phyloP scores from a whole-genome alignment of 805 yeast species.

The Saturnispora gosingensis region DNA sequence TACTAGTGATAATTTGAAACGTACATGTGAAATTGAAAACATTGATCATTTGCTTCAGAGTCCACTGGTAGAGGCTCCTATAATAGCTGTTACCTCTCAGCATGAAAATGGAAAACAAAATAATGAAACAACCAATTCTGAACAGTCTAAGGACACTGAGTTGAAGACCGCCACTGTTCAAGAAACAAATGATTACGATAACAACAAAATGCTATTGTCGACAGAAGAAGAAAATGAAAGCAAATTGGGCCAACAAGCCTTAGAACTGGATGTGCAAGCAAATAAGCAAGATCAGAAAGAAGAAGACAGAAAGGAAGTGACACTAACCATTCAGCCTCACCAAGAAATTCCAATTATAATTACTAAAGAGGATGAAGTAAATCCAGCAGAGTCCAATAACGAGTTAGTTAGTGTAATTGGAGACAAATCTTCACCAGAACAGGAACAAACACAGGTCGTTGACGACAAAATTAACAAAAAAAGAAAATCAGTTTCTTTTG shows the following conservation, averaged over 20 bases:
- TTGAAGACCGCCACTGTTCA: too few relatives aligned
- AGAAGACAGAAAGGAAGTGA: not conserved
- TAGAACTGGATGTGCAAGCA: not conserved
- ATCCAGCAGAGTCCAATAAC: constrained; percentile 1
- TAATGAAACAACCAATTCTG: not conserved
- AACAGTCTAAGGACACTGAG: too few relatives aligned
- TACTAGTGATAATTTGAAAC: not conserved
- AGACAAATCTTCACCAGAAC: not conserved
- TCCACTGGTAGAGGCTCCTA: not conserved
- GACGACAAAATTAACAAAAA: too few relatives aligned
- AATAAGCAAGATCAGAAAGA: not conserved
- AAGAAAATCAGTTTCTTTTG: not conserved
- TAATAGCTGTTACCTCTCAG: not conserved
- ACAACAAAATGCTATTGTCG: not conserved
- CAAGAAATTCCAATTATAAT: not conserved
- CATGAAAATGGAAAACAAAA: not conserved
- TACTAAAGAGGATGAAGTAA: not conserved
- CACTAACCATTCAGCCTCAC: not conserved
- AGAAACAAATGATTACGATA: not conserved
- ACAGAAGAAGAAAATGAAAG: not conserved
- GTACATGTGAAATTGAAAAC: constrained; percentile 2
- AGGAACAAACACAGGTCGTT: not conserved
- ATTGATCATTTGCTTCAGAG: constrained; percentile 6
- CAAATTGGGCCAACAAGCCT: not conserved
- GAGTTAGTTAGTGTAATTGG: not conserved